Conservation (phyloP, 257 asterid species). For the Primulina huaijiensis region DNA sequence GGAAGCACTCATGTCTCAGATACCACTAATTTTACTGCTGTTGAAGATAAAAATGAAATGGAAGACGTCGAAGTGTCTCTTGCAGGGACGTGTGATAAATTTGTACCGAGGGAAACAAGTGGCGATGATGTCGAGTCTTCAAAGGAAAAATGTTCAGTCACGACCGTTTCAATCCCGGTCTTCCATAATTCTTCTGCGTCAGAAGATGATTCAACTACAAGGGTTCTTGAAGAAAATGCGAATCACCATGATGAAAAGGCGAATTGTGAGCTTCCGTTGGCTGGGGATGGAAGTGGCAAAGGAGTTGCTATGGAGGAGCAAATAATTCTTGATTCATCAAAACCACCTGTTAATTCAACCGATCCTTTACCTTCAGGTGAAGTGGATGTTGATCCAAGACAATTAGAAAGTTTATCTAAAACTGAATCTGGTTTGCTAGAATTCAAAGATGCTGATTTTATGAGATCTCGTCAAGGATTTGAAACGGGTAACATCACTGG, state of each 20-base stretch:
- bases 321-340: slow-evolving; percentile 20
- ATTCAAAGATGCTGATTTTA: slow-evolving; percentile 22
- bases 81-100: slow-evolving; percentile 22
- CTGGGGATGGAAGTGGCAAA: slow-evolving; percentile 29
- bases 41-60: slow-evolving; percentile 18
- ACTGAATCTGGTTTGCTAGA: slow-evolving; percentile 22
- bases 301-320: slow-evolving; percentile 29
- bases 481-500: slow-evolving; percentile 9
- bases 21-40: slow-evolving; percentile 27
- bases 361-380: slow-evolving; percentile 27
- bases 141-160: slow-evolving; percentile 28
- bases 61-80: background rate
- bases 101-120: slow-evolving; percentile 21
- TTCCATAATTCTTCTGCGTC: slow-evolving; percentile 11
- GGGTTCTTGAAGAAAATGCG: slow-evolving; percentile 27
- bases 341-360: slow-evolving; percentile 19
- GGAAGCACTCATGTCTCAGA: slow-evolving; percentile 23
- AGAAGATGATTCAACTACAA: slow-evolving; percentile 28
- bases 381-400: slow-evolving; percentile 24
- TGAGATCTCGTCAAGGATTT: slow-evolving; percentile 20
- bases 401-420: slow-evolving; percentile 20
- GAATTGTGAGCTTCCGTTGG: slow-evolving; percentile 18
- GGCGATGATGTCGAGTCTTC: background rate
- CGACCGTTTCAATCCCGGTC: slow-evolving; percentile 17
- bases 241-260: slow-evolving; percentile 28